Percentiles rank a stretch among this genome's conserved stretches.
Evolutionary conservation across 805 yeast genomes (phyloP).

Genomic region (Metschnikowia baotianmanensis): DNA sequence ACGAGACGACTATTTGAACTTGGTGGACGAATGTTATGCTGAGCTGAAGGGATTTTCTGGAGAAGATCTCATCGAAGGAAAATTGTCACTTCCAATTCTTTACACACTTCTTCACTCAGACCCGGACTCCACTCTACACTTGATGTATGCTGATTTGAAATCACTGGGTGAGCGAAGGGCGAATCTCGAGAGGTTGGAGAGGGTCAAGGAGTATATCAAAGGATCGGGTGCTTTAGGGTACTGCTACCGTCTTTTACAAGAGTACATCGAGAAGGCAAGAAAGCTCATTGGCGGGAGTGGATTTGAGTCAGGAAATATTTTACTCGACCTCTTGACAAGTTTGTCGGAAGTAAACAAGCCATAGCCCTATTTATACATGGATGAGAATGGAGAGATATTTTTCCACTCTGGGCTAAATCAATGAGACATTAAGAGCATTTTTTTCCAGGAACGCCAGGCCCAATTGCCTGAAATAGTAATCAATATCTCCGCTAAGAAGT

Average conservation of each 20-base stretch:
- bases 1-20: conserved; percentile 78
- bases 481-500: conserved; percentile 21
- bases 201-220: conserved; percentile 10
- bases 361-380: not conserved
- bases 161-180: conserved; percentile 16
- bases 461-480: conserved; percentile 24
- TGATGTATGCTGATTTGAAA: conserved; percentile 19
- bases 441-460: conserved; percentile 5
- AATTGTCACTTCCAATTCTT: conserved; percentile 80
- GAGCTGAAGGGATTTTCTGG: conserved; percentile 69
- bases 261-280: conserved; percentile 22
- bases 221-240: conserved; percentile 26
- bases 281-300: conserved; percentile 5
- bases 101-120: conserved; percentile 36
- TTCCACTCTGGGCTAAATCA: not conserved
- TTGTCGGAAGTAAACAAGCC: conserved; percentile 3
- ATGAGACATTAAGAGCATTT: conserved; percentile 2
- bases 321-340: conserved; percentile 1
- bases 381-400: not conserved
- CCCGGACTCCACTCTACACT: conserved; percentile 22
- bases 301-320: not conserved
- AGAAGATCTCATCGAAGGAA: conserved; percentile 89
- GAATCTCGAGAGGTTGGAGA: conserved; percentile 1
- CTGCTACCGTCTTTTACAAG: conserved; percentile 23
- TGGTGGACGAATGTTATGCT: conserved; percentile 47